Conservation (phyloP, 768 basidiomycete genomes). For the Cystoderma amianthinum region DNA sequence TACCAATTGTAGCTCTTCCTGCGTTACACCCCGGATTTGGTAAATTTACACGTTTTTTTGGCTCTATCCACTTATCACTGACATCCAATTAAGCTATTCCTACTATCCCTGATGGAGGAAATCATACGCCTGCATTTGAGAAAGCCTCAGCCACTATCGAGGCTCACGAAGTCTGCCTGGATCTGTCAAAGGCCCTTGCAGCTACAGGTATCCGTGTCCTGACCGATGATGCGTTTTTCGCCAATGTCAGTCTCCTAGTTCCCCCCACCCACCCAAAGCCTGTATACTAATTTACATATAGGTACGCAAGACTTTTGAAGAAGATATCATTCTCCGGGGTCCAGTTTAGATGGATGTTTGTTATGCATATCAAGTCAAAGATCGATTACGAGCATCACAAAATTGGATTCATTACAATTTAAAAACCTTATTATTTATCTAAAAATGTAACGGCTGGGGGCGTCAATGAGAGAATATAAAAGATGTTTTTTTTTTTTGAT, state of each 20-base stretch:
- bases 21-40: constrained; percentile 72
- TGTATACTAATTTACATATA: constrained; percentile 12
- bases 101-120: constrained; percentile 63
- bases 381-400: too few species aligned
- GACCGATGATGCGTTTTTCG: constrained; percentile 59
- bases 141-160: constrained; percentile 49
- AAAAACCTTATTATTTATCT: too few species aligned
- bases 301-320: constrained; percentile 44
- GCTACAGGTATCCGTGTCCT: constrained; percentile 62
- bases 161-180: constrained; percentile 62
- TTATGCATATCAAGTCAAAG: too few species aligned
- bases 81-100: constrained; percentile 54
- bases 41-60: constrained; percentile 17
- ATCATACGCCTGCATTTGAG: constrained; percentile 70
- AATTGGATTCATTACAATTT: too few species aligned
- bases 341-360: not conserved
- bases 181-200: constrained; percentile 67
- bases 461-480: too few species aligned
- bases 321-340: constrained; percentile 29
- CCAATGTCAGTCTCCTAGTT: constrained; percentile 30
- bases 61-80: not conserved
- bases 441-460: too few species aligned
- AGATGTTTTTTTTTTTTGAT: too few species aligned
- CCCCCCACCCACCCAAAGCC: not conserved
- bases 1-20: constrained; percentile 44